Evolutionary conservation across 352 stramenopile species (phyloP), one percentile per base, ranked within the genome.

Genomic region (Pythium chondricola): DNA sequence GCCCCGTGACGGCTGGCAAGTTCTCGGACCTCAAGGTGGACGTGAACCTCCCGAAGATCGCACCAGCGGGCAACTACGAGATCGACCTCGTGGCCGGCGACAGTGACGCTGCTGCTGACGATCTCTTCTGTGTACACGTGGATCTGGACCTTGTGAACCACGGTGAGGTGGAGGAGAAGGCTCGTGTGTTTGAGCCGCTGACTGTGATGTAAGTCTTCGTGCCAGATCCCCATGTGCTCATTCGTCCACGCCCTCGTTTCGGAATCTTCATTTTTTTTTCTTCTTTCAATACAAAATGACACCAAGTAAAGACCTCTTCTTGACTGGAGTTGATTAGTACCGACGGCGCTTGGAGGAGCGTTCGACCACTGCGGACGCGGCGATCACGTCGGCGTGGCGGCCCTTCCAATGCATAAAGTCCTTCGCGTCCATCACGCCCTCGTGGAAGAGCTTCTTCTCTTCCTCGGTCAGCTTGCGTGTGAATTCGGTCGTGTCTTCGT

Each of bases 401-500:
- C 72, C 74, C 43, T 90, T 89, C 82, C 82, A 91, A 45, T 72
- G 61, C 38, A 85, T 69, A 48, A 91, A 91, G 57, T 86, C 77
- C 48, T 74, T 77, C 30, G 75, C 66, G 59, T 87, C 79, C 38
- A 69, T 61, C 32, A 74, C 50, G 9, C 82, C 82, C 5, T 76
- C 77, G 2, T 73, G 51, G 47, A 90, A 88, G 7, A 93, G 61
- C 31, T 74, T 71, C 56, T 84, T 82, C 60, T 87, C 75, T 48
- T 74, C 65, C 32, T 83, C 67, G 1, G 72, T 86, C 14, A 89
- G 72, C 31, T 80, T 79, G 29, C 72, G 61, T 32, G 78, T 92
- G 46, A 92, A 86, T 67, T 89, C 80, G 43, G 80, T 89, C 46
- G 76, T 89, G 68, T 93, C 82, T 59, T 90, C 79, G 43, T 88